phyloP scores from a whole-genome alignment of 192 early-diverging fungal species.

The Borealophlyctis nickersoniae region DNA sequence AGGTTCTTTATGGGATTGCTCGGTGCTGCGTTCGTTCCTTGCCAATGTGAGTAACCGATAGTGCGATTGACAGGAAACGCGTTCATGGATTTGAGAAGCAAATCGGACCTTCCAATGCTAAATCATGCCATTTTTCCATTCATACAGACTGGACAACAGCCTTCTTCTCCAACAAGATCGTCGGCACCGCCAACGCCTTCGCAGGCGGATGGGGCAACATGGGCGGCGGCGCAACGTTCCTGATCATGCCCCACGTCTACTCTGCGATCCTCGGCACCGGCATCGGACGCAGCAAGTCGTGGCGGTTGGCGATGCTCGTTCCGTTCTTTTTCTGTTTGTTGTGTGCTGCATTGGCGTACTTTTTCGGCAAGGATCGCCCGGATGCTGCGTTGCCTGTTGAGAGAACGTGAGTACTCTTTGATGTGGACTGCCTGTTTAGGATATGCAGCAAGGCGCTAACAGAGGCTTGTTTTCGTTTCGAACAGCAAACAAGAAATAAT shows the following conservation, averaged over 20 bases:
- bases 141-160: conserved; percentile 57
- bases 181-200: conserved; percentile 67
- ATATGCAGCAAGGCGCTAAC: too few species aligned
- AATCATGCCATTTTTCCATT: background rate
- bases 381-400: background rate
- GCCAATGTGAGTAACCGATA: conserved; percentile 42
- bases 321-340: background rate
- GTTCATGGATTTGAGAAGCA: too few species aligned
- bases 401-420: too few species aligned
- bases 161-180: conserved; percentile 53
- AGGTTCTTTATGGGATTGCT: conserved; percentile 61
- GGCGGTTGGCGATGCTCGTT: background rate
- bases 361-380: background rate
- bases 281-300: background rate
- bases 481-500: too few species aligned
- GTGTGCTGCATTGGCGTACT: background rate
- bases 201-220: conserved; percentile 70
- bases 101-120: too few species aligned
- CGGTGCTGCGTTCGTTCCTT: conserved; percentile 66
- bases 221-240: conserved; percentile 61
- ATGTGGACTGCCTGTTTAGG: too few species aligned
- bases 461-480: too few species aligned
- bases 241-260: conserved; percentile 58
- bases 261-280: background rate
- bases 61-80: too few species aligned